Evolutionary conservation across 352 stramenopile species (phyloP), one percentile per base, ranked within the genome.

Genomic region (Stephanocyclus meneghinianus): DNA sequence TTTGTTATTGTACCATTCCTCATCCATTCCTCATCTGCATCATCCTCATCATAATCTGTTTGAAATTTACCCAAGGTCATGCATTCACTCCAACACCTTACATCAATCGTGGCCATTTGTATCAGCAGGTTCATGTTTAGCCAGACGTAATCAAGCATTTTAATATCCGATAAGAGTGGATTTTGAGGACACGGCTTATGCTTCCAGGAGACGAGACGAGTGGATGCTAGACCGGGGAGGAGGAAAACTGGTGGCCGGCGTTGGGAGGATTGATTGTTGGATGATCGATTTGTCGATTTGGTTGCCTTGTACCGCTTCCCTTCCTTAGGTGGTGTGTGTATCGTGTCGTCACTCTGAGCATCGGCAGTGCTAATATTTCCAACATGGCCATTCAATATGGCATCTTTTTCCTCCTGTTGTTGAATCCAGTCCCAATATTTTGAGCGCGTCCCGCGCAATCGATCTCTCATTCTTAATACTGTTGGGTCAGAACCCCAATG

Each of bases 91-190:
- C 87, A 86, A 73, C 89, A 93, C 21, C 72, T 26, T 30, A 80
- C 77, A 68, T 92, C 76, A 48, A 93, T 86, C 2, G 89, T 89
- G 26, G 85, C 86, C 85, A 92, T 91, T 76, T 92, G 83, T 32
- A 92, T 74, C 2, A 93, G 50, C n/a, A 91, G 56, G 64, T 91
- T 90, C 42, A 91, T 88, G 61, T 93, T 92, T 0, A 92, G 57
- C 87, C 89, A 93, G 1, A 91, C 87, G 73, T 91, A 90, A 73
- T 93, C 89, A 60, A 91, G 80, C 48, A 93, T 85, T 74, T 91
- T 91, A 55, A 93, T 91, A 65, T 91, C 83, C 7, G 63, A 83
- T 35, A 84, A 59, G 11, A 91, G 74, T 37, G 80, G 70, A 67
- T 69, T 70, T 32, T 86, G 69, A 5, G 71, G 71, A 79, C 87